These are phyloP conservation scores for Ogataea polymorpha DNA, from an alignment of 805 yeast species.

Conservation along the genomic window DNA sequence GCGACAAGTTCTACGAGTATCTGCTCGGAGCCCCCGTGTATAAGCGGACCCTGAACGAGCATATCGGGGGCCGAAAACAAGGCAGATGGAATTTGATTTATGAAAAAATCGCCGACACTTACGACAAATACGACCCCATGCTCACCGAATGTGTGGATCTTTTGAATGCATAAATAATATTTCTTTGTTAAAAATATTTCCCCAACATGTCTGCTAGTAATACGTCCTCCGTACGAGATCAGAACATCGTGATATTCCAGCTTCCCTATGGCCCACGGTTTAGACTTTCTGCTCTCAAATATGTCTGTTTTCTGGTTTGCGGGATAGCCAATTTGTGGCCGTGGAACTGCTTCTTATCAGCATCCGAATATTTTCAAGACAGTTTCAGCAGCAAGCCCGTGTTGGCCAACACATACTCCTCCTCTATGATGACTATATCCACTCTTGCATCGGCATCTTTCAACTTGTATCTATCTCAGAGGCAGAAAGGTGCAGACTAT, in stretches of 20 bases:
- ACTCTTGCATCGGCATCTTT: constrained; percentile 62
- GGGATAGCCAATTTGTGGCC: constrained; percentile 93
- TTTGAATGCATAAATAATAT: constrained; percentile 7
- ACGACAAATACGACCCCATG: neutral
- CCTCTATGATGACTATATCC: constrained; percentile 85
- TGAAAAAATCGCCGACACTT: constrained; percentile 1
- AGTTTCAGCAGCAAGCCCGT: constrained; percentile 50
- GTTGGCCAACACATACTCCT: constrained; percentile 60
- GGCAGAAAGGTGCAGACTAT: constrained; percentile 61
- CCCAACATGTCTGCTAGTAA: neutral
- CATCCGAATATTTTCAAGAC: constrained; percentile 73
- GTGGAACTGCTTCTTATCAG: constrained; percentile 89
- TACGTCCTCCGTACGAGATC: constrained; percentile 1
- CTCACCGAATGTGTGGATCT: constrained; percentile 9
- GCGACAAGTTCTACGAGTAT: constrained; percentile 15
- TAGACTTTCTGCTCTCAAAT: constrained; percentile 33
- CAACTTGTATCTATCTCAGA: constrained; percentile 61
- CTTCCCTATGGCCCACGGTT: constrained; percentile 19
- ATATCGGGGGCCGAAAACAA: constrained; percentile 3
- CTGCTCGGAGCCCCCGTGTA: constrained; percentile 21
- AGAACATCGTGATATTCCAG: constrained; percentile 9
- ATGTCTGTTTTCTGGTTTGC: constrained; percentile 58
- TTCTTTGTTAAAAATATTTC: neutral
- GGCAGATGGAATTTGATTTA: constrained; percentile 28
- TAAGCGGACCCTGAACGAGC: constrained; percentile 10